These are phyloP conservation scores for Nicotiana undulata DNA, from an alignment of 257 asterid genomes.

Conservation along the genomic window DNA sequence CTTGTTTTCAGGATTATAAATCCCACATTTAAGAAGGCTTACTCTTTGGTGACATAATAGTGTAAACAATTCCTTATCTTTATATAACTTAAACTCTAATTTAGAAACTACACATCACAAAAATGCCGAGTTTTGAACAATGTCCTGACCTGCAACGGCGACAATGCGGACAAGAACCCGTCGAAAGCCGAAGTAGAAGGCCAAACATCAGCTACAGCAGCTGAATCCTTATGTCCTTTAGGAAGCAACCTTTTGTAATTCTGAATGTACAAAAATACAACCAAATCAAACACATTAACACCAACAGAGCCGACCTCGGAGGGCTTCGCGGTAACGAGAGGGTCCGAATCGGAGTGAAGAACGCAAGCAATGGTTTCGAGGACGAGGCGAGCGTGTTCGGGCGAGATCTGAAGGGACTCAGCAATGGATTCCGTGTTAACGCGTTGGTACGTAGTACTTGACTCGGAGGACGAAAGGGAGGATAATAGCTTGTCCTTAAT, in stretches of 20 bases:
- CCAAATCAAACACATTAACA: constrained; percentile 70
- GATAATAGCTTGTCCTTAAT: constrained; percentile 60
- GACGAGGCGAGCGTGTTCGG: constrained; percentile 59
- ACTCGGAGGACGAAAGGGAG: constrained; percentile 40
- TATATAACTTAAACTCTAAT: too few relatives aligned
- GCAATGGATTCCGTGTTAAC: constrained; percentile 36
- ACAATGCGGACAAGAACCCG: constrained; percentile 70
- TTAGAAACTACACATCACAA: not conserved
- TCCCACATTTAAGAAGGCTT: too few relatives aligned
- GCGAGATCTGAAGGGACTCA: constrained; percentile 49
- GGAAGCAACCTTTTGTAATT: constrained; percentile 83
- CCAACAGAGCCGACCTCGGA: constrained; percentile 50
- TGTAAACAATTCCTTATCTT: too few relatives aligned
- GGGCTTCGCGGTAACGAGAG: constrained; percentile 38
- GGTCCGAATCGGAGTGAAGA: constrained; percentile 52
- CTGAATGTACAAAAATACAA: constrained; percentile 65
- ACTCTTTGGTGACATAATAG: too few relatives aligned
- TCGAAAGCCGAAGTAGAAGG: constrained; percentile 90
- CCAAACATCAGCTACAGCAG: constrained; percentile 90
- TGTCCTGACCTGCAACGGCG: constrained; percentile 62
- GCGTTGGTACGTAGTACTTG: constrained; percentile 18
- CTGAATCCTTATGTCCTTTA: constrained; percentile 84
- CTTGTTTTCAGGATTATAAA: too few relatives aligned
- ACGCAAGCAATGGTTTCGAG: constrained; percentile 59
- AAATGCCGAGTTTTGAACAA: not conserved